Evolutionary conservation across 1,284 basidiomycete species (phyloP).

Genomic region (Lignosus rhinocerotis): DNA sequence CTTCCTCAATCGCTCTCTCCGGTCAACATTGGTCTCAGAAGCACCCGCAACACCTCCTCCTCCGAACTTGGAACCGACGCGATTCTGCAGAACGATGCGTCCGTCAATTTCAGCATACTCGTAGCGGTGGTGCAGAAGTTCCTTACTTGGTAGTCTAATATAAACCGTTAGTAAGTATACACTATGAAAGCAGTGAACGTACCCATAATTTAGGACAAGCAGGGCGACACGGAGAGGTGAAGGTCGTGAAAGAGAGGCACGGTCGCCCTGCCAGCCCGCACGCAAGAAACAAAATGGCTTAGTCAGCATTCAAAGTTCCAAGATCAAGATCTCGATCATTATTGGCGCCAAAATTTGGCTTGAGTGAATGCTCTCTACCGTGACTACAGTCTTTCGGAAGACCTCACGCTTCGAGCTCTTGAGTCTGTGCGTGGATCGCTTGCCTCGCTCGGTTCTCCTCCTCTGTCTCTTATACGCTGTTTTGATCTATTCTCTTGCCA

Average conservation of each 20-base stretch:
- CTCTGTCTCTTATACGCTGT: not conserved
- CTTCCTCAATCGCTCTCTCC: slow-evolving; percentile 92
- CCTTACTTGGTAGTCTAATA: slow-evolving; percentile 47
- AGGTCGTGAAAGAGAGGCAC: not conserved
- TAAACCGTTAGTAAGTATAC: slow-evolving; percentile 12
- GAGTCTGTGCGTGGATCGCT: not conserved
- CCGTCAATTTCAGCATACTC: not conserved
- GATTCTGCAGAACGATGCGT: slow-evolving; percentile 59
- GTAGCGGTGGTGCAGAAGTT: not conserved
- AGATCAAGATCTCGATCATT: slow-evolving; percentile 23
- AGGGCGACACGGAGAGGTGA: not conserved
- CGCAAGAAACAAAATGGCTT: not conserved
- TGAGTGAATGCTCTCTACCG: not conserved
- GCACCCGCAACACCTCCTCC: slow-evolving; percentile 93
- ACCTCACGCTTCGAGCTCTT: not conserved
- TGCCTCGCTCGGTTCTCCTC: not conserved
- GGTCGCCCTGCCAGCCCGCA: not conserved
- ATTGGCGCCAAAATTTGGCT: slow-evolving; percentile 26
- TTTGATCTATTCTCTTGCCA: not conserved
- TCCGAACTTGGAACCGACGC: slow-evolving; percentile 94
- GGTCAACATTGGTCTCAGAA: slow-evolving; percentile 93
- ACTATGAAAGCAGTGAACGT: not conserved
- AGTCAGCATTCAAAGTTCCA: slow-evolving; percentile 8
- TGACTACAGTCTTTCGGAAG: too few species aligned
- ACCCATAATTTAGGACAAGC: slow-evolving; percentile 13